Conservation (phyloP, 1,284 basidiomycete species). For the Jaminaea rosea region DNA sequence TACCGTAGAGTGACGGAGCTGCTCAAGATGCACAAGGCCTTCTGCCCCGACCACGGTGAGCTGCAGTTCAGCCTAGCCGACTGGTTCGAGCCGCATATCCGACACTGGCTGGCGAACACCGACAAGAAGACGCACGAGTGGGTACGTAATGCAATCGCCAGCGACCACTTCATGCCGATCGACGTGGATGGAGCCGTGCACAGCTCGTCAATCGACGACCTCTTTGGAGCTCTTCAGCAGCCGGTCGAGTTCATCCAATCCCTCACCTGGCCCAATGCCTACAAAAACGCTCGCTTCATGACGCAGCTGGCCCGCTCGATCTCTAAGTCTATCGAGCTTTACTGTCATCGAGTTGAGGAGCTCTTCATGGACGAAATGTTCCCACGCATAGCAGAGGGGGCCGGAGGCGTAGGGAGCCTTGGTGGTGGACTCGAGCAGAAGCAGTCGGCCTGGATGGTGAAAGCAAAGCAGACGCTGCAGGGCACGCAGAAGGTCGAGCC, state of each 20-base stretch:
- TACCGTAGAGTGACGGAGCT: constrained; percentile 68
- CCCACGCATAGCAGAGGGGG: constrained; percentile 56
- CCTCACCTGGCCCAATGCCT: constrained; percentile 82
- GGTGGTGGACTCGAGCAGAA: no score
- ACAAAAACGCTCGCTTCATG: constrained; percentile 80
- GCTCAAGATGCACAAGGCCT: constrained; percentile 68
- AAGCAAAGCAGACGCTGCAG: constrained; percentile 67
- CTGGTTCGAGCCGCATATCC: constrained; percentile 81
- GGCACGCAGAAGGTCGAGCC: constrained; percentile 84
- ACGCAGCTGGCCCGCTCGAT: constrained; percentile 69
- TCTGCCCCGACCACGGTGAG: constrained; percentile 61
- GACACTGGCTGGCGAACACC: constrained; percentile 80
- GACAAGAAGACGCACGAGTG: constrained; percentile 84
- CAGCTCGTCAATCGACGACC: constrained; percentile 88
- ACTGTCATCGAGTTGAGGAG: constrained; percentile 76
- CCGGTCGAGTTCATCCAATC: constrained; percentile 80
- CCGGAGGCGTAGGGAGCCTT: constrained; percentile 37
- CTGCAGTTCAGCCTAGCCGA: constrained; percentile 23
- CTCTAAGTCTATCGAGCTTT: constrained; percentile 82
- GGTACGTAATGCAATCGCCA: constrained; percentile 54
- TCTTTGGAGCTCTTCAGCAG: constrained; percentile 86
- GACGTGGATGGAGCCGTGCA: constrained; percentile 64
- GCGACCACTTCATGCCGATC: constrained; percentile 53
- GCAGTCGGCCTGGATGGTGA: constrained; percentile 87
- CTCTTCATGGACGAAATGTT: constrained; percentile 91